Percentiles rank a stretch among this genome's conserved stretches.
Conservation (phyloP, 2,329 filamentous ascomycete genomes). For the Pseudogymnoascus sp. region DNA sequence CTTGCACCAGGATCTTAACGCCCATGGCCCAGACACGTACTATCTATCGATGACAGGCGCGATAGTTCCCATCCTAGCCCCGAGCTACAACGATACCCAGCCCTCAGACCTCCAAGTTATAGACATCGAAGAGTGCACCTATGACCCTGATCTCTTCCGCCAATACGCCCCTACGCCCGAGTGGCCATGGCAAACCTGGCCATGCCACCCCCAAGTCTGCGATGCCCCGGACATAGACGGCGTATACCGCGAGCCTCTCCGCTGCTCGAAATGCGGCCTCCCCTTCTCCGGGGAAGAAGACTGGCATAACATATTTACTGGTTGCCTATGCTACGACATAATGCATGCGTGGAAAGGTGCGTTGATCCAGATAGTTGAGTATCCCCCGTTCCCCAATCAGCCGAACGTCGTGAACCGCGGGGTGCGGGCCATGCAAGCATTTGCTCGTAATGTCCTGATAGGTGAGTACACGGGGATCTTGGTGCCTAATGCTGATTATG, state of each 20-base stretch:
- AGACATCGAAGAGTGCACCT: background rate
- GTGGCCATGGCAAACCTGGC: background rate
- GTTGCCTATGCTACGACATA: background rate
- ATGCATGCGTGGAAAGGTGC: background rate
- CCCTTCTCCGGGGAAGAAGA: background rate
- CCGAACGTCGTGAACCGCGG: background rate
- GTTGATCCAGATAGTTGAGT: conserved; percentile 1
- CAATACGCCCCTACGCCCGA: background rate
- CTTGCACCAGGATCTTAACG: background rate
- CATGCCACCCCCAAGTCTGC: background rate
- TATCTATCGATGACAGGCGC: background rate
- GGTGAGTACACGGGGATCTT: background rate
- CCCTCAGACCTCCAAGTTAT: background rate
- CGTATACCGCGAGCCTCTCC: background rate
- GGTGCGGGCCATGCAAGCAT: background rate
- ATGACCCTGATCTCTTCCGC: background rate
- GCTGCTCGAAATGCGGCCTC: background rate
- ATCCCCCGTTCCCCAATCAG: background rate
- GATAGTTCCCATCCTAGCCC: background rate
- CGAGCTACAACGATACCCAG: background rate
- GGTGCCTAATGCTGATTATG: background rate
- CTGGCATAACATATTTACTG: background rate
- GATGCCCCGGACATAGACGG: background rate
- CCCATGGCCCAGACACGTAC: background rate
- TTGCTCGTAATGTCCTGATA: background rate